Percentiles rank a stretch among this genome's conserved stretches.
Conservation (phyloP, 2,329 filamentous ascomycete species). For the Parascedosporium putredinis region DNA sequence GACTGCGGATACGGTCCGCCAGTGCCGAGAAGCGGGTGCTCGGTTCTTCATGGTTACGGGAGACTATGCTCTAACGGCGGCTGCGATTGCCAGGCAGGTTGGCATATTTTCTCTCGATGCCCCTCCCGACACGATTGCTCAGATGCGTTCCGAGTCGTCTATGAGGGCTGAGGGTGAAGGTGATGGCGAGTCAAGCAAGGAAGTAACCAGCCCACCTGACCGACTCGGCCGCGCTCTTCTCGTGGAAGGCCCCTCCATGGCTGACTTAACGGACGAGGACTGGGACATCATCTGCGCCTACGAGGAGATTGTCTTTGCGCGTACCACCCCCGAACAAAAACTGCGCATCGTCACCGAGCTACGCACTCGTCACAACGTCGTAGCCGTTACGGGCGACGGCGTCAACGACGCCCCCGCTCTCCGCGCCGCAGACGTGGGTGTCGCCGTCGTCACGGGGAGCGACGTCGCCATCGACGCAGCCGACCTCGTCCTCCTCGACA, state of each 20-base stretch:
- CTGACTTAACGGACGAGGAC: conserved; percentile 37
- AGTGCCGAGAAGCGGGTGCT: conserved; percentile 32
- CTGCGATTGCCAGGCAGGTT: conserved; percentile 54
- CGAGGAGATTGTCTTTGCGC: conserved; percentile 41
- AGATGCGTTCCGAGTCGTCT: conserved; percentile 12
- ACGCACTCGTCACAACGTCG: conserved; percentile 46
- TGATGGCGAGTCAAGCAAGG: neutral
- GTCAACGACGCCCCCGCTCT: conserved; percentile 59
- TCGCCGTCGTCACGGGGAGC: conserved; percentile 53
- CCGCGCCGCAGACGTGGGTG: conserved; percentile 57
- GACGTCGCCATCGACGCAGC: conserved; percentile 56
- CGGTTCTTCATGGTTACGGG: conserved; percentile 39
- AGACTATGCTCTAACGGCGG: conserved; percentile 45
- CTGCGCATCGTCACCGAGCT: conserved; percentile 62
- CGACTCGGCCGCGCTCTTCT: conserved; percentile 18
- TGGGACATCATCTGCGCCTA: conserved; percentile 38
- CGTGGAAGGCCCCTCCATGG: conserved; percentile 47
- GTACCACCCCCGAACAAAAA: conserved; percentile 45
- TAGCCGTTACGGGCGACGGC: conserved; percentile 65
- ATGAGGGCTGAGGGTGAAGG: neutral
- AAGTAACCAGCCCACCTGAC: neutral
- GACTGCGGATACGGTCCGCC: conserved; percentile 27
- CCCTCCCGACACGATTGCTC: conserved; percentile 26
- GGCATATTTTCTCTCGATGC: conserved; percentile 47
- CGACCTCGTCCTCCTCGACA: conserved; percentile 58